Percentiles rank a stretch among this genome's conserved stretches.
Evolutionary conservation across 495 filamentous ascomycete genomes (phyloP).

Genomic region (Astrothelium macrocarpum): DNA sequence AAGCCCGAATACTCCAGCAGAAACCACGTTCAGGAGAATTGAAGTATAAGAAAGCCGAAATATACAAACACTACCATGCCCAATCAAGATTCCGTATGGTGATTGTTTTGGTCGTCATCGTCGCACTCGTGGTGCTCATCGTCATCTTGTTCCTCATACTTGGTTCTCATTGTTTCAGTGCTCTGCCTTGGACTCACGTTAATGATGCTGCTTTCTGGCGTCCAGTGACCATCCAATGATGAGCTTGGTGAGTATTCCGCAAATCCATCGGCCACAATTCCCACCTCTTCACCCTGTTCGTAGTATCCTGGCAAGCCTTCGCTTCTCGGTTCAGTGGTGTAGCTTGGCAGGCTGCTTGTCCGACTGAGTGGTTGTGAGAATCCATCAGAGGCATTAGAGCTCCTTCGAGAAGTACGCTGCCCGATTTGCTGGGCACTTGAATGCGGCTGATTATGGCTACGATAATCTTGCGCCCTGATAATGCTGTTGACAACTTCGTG

Average conservation of each 20-base stretch:
- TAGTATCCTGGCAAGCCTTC: not conserved
- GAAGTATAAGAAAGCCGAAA: not conserved
- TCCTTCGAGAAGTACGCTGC: not conserved
- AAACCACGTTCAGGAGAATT: not conserved
- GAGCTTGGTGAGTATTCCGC: slow-evolving; percentile 20
- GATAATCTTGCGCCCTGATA: slow-evolving; percentile 19
- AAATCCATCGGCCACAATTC: slow-evolving; percentile 24
- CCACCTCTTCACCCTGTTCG: not conserved
- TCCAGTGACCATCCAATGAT: slow-evolving; percentile 13
- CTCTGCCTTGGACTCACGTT: slow-evolving; percentile 27
- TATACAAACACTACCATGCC: no score
- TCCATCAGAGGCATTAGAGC: slow-evolving; percentile 11
- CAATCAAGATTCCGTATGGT: not conserved
- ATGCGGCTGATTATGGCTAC: not conserved
- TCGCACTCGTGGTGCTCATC: not conserved
- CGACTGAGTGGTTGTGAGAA: slow-evolving; percentile 17
- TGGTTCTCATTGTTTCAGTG: slow-evolving; percentile 27
- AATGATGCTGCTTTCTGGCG: slow-evolving; percentile 28
- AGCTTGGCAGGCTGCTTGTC: slow-evolving; percentile 21
- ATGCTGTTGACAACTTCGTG: slow-evolving; percentile 27
- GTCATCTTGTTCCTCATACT: not conserved
- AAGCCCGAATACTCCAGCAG: not conserved
- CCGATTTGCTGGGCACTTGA: not conserved
- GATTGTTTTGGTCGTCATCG: not conserved
- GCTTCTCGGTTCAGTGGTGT: slow-evolving; percentile 2